Evolutionary conservation across 2,329 filamentous ascomycete species (phyloP).

Genomic region (Keithomyces neogunnii): DNA sequence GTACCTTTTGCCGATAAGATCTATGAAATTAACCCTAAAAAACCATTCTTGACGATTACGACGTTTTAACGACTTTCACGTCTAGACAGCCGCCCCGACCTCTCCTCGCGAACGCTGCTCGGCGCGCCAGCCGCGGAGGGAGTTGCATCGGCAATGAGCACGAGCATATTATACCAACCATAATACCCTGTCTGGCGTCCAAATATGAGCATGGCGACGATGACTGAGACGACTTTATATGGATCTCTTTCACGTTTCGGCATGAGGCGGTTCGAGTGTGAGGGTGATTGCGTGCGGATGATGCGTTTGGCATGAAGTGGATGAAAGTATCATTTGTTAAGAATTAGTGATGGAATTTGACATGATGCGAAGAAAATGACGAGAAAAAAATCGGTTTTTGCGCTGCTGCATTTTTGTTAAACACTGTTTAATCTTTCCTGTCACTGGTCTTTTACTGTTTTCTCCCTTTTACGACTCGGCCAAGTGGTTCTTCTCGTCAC

Average conservation of each 20-base stretch:
- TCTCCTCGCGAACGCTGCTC: slow-evolving; percentile 20
- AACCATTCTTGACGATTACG: slow-evolving; percentile 33
- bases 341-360: background rate
- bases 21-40: slow-evolving; percentile 5
- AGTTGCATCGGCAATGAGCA: slow-evolving; percentile 28
- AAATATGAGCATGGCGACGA: slow-evolving; percentile 25
- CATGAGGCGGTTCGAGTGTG: background rate
- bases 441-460: background rate
- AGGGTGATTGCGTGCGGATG: background rate
- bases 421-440: background rate
- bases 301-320: slow-evolving; percentile 1
- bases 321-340: background rate
- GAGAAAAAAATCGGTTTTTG: background rate
- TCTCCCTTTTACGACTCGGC: background rate
- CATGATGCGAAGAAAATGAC: background rate
- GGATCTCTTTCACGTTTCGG: background rate
- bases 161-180: slow-evolving; percentile 30
- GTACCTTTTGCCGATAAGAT: slow-evolving; percentile 7
- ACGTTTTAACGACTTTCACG: slow-evolving; percentile 37
- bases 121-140: slow-evolving; percentile 20
- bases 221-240: slow-evolving; percentile 8
- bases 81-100: slow-evolving; percentile 35
- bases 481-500: background rate
- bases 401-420: background rate
- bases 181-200: slow-evolving; percentile 30